Evolutionary conservation across 75 land plant species (phyloP).

Genomic region (Ceratopteris richardii): DNA sequence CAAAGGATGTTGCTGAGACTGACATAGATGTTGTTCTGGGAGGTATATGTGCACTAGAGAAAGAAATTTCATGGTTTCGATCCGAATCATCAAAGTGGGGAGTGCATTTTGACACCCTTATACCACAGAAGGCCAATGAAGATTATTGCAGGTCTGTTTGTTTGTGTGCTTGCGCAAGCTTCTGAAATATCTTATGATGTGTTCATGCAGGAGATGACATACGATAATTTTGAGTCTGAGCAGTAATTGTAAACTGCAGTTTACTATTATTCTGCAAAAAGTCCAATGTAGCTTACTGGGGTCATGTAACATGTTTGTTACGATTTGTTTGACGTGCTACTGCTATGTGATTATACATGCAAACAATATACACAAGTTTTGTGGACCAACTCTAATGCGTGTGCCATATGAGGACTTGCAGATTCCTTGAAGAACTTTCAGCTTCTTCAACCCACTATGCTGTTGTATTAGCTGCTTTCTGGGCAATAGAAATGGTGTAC

Average conservation of each 20-base stretch:
- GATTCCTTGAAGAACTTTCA: constrained; percentile 59
- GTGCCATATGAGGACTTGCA: constrained; percentile 23
- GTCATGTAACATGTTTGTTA: no score
- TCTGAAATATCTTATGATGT: no score
- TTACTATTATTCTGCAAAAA: no score
- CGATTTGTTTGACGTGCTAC: no score
- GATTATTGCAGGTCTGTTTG: constrained; percentile 59
- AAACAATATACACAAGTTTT: no score
- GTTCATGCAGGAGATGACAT: no score
- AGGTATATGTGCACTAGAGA: constrained; percentile 50
- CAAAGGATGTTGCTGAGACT: constrained; percentile 23
- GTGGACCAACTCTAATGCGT: no score
- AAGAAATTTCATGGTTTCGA: constrained; percentile 76
- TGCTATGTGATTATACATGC: no score
- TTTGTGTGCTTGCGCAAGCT: neutral
- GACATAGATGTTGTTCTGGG: constrained; percentile 50
- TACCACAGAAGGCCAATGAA: constrained; percentile 36
- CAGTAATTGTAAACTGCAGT: no score
- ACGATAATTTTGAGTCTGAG: no score
- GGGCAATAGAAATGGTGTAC: constrained; percentile 86
- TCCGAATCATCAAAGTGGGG: constrained; percentile 60
- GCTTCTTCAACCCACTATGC: constrained; percentile 37
- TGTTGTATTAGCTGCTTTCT: constrained; percentile 57
- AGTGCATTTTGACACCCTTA: constrained; percentile 17
- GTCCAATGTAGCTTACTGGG: no score